phyloP scores from a whole-genome alignment of 164 flowering plant genomes.

The Kingdonia uniflora region DNA sequence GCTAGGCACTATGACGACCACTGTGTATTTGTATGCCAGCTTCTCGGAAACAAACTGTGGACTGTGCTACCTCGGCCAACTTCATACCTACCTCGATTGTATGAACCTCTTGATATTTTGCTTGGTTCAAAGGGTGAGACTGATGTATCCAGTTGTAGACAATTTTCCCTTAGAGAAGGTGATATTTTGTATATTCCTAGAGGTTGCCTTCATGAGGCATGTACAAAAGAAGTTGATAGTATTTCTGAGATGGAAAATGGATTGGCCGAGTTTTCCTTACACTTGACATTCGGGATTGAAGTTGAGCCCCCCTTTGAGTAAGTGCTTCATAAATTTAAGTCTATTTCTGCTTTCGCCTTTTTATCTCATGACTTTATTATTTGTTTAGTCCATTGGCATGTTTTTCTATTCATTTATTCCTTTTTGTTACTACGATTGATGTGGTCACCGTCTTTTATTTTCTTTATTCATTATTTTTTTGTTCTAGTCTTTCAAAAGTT shows the following conservation, averaged over 20 bases:
- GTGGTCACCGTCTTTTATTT: too few species aligned
- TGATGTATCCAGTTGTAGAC: slow-evolving; percentile 11
- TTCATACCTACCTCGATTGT: slow-evolving; percentile 53
- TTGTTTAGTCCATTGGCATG: neutral
- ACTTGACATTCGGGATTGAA: slow-evolving; percentile 67
- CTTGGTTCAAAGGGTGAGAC: slow-evolving; percentile 14
- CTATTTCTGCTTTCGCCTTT: neutral
- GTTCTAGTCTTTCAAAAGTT: too few species aligned
- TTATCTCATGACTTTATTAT: neutral
- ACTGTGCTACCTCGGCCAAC: slow-evolving; percentile 22
- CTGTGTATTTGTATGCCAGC: slow-evolving; percentile 75
- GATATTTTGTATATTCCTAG: slow-evolving; percentile 75
- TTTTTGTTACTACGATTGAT: too few species aligned
- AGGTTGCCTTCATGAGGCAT: slow-evolving; percentile 71
- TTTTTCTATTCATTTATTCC: too few species aligned
- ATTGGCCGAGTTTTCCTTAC: slow-evolving; percentile 41
- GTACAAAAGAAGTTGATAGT: slow-evolving; percentile 22
- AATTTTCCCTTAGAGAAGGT: slow-evolving; percentile 51
- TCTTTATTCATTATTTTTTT: too few species aligned
- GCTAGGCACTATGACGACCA: slow-evolving; percentile 74
- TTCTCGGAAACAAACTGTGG: slow-evolving; percentile 58
- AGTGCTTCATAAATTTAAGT: slow-evolving; percentile 20
- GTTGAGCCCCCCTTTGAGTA: slow-evolving; percentile 84
- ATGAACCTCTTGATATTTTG: slow-evolving; percentile 30
- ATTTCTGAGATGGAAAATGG: slow-evolving; percentile 11